Conservation (phyloP, 768 basidiomycete genomes). For the Amanita polypyramis region DNA sequence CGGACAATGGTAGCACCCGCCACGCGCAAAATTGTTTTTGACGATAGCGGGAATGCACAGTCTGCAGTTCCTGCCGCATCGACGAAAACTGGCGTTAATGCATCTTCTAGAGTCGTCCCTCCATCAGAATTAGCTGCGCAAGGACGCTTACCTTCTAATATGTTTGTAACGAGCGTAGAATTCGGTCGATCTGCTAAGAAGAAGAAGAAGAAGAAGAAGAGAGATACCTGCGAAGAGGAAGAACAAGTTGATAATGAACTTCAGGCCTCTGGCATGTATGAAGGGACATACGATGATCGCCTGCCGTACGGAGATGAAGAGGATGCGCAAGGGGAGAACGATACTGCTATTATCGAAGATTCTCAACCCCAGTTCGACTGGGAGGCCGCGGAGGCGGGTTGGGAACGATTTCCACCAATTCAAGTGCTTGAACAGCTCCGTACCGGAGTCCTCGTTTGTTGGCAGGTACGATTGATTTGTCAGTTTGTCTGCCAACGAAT, state of each 20-base stretch:
- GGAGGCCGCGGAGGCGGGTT: neutral
- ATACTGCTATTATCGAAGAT: neutral
- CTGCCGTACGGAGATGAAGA: conserved; percentile 3
- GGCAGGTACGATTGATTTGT: conserved; percentile 3
- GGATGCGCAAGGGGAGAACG: neutral
- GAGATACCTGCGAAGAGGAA: neutral
- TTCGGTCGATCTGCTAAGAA: neutral
- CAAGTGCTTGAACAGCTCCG: neutral
- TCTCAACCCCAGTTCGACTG: neutral
- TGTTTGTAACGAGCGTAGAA: conserved; percentile 8
- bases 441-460: neutral
- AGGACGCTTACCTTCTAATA: conserved; percentile 1
- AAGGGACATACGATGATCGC: neutral
- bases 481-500: too few species aligned
- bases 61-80: neutral
- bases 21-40: conserved; percentile 46
- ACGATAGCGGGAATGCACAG: conserved; percentile 8
- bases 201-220: neutral
- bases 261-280: neutral
- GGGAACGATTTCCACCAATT: neutral
- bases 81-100: neutral
- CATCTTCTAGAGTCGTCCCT: neutral
- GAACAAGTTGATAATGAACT: neutral
- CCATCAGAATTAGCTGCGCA: conserved; percentile 2
- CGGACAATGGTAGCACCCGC: conserved; percentile 31